These are phyloP conservation scores for Trypanosoma brucei DNA, from an alignment of 208 protist species.

Conservation along the genomic window DNA sequence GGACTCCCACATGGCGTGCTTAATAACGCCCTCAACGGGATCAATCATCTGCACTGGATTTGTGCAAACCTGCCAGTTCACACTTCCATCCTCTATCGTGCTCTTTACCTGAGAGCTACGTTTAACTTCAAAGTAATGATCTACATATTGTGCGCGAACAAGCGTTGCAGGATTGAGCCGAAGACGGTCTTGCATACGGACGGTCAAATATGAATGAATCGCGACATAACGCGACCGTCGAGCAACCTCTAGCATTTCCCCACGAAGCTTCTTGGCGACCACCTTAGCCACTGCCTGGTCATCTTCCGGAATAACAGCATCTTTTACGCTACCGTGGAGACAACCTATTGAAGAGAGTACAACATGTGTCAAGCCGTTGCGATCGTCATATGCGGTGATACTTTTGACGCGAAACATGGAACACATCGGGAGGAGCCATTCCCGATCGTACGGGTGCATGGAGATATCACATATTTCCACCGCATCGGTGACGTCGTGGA, in stretches of 20 bases:
- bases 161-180: conserved; percentile 72
- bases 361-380: conserved; percentile 68
- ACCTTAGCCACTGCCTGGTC: conserved; percentile 57
- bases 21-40: conserved; percentile 57
- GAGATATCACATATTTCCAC: conserved; percentile 71
- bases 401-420: conserved; percentile 60
- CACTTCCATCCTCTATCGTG: conserved; percentile 56
- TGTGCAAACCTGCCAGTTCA: conserved; percentile 80
- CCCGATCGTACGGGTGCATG: conserved; percentile 59
- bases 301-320: conserved; percentile 61
- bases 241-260: conserved; percentile 39
- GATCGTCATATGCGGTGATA: conserved; percentile 37
- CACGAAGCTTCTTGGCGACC: conserved; percentile 48
- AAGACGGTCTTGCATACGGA: conserved; percentile 48
- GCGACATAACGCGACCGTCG: conserved; percentile 33
- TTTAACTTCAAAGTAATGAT: conserved; percentile 62
- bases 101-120: conserved; percentile 56
- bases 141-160: conserved; percentile 70
- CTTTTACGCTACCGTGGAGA: conserved; percentile 41
- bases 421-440: conserved; percentile 80
- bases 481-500: conserved; percentile 47
- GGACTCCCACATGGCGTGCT: conserved; percentile 71
- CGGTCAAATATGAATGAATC: conserved; percentile 39
- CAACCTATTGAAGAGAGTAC: conserved; percentile 67
- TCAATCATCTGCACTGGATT: conserved; percentile 63